Evolutionary conservation across 2,329 filamentous ascomycete genomes (phyloP).

Genomic region (Rugonectria rugulosa): DNA sequence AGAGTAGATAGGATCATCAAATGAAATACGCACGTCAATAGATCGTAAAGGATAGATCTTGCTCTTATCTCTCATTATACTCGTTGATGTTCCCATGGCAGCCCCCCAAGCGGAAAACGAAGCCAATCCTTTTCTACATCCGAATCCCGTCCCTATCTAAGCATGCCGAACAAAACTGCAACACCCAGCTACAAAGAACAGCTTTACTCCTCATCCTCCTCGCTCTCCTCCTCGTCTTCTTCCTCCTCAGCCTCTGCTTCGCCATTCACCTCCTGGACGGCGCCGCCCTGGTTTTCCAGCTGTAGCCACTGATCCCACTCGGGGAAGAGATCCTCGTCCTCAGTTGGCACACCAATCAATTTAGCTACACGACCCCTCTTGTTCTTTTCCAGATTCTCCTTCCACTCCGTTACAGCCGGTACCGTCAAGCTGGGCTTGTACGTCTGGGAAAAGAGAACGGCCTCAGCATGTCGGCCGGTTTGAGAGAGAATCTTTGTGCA

Average conservation of each 20-base stretch:
- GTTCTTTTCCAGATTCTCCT: conserved; percentile 79
- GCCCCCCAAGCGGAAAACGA: conserved; percentile 38
- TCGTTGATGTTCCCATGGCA: conserved; percentile 40
- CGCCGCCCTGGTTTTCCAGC: conserved; percentile 76
- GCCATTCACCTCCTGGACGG: conserved; percentile 37
- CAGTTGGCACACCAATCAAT: conserved; percentile 81
- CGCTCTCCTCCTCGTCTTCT: conserved; percentile 35
- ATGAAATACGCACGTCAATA: not conserved
- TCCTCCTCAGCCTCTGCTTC: conserved; percentile 33
- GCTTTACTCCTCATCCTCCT: conserved; percentile 38
- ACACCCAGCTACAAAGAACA: conserved; percentile 20
- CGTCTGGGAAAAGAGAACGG: conserved; percentile 91
- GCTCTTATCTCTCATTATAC: conserved; percentile 41
- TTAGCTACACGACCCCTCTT: conserved; percentile 88
- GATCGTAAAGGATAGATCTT: conserved; percentile 11
- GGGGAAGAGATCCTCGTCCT: conserved; percentile 89
- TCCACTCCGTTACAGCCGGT: conserved; percentile 79
- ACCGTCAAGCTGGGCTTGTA: conserved; percentile 85
- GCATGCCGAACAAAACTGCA: conserved; percentile 28
- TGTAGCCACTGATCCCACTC: conserved; percentile 93
- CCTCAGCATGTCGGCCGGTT: conserved; percentile 83
- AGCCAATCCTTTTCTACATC: conserved; percentile 42
- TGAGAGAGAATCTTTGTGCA: conserved; percentile 82
- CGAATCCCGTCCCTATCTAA: conserved; percentile 31
- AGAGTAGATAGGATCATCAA: too few relatives aligned